phyloP scores from a whole-genome alignment of 805 yeast species.

The Kodamaea hsintzibuensis region DNA sequence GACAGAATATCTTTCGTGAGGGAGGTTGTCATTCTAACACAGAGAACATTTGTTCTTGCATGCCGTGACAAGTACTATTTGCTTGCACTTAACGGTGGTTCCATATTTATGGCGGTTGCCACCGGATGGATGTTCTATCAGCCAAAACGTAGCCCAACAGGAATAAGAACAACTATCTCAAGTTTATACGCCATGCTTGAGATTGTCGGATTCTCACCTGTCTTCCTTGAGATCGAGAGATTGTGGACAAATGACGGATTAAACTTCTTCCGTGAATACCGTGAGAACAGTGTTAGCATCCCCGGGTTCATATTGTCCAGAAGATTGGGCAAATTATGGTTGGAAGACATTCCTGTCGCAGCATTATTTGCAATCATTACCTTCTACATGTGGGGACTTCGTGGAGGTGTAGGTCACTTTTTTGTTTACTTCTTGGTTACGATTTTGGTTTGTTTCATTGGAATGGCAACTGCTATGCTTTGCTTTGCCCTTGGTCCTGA shows the following conservation, averaged over 20 bases:
- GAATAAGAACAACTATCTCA: slow-evolving; percentile 25
- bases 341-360: slow-evolving; percentile 26
- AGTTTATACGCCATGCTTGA: slow-evolving; percentile 24
- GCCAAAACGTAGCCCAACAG: slow-evolving; percentile 21
- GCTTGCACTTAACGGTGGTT: slow-evolving; percentile 22
- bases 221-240: slow-evolving; percentile 24
- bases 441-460: slow-evolving; percentile 55
- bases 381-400: slow-evolving; percentile 29
- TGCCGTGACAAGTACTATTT: slow-evolving; percentile 22
- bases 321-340: slow-evolving; percentile 22
- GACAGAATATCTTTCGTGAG: slow-evolving; percentile 19
- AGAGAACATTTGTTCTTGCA: slow-evolving; percentile 20
- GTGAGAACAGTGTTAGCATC: slow-evolving; percentile 24
- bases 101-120: slow-evolving; percentile 17
- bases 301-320: slow-evolving; percentile 25
- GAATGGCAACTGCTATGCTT: slow-evolving; percentile 55
- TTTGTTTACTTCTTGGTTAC: slow-evolving; percentile 62
- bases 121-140: slow-evolving; percentile 27
- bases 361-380: slow-evolving; percentile 22
- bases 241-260: slow-evolving; percentile 26
- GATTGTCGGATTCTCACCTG: slow-evolving; percentile 26
- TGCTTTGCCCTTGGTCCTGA: slow-evolving; percentile 38
- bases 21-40: slow-evolving; percentile 21
- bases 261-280: slow-evolving; percentile 25
- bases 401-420: slow-evolving; percentile 37